Conservation (phyloP, 192 early-diverging fungal genomes). For the Coemansia sp. region DNA sequence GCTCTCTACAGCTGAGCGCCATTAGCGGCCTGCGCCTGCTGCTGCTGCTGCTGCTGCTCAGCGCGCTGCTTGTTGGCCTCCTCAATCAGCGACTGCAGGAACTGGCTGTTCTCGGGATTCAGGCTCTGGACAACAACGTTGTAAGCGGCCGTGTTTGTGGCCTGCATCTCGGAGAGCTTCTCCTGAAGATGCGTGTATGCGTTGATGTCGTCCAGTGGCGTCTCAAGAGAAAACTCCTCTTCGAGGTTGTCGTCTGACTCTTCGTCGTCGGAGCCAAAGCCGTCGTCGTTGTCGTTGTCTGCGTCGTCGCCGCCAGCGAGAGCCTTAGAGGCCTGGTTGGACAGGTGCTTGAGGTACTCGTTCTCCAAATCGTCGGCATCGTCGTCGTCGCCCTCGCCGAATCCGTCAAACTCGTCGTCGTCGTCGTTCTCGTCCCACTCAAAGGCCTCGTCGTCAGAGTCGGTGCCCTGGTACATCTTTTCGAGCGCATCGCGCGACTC, state of each 20-base stretch:
- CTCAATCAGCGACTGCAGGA: slow-evolving; percentile 43
- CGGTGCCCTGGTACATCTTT: slow-evolving; percentile 40
- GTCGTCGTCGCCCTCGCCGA: slow-evolving; percentile 59
- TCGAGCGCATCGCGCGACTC: slow-evolving; percentile 50
- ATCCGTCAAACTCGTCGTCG: slow-evolving; percentile 58
- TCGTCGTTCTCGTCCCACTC: slow-evolving; percentile 49
- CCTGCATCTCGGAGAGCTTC: slow-evolving; percentile 54
- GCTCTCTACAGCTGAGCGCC: slow-evolving; percentile 6
- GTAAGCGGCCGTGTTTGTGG: slow-evolving; percentile 34
- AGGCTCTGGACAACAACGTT: slow-evolving; percentile 31
- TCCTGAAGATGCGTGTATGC: slow-evolving; percentile 70
- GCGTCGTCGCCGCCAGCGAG: slow-evolving; percentile 49
- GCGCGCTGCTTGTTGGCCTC: slow-evolving; percentile 39
- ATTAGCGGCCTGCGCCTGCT: neutral
- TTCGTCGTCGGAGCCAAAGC: slow-evolving; percentile 29
- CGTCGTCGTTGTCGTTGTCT: slow-evolving; percentile 46
- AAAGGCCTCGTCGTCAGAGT: slow-evolving; percentile 33
- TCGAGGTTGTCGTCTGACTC: slow-evolving; percentile 63
- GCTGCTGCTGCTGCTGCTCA: slow-evolving; percentile 10
- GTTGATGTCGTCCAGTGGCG: slow-evolving; percentile 74
- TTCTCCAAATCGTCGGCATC: slow-evolving; percentile 63
- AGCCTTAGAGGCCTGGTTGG: slow-evolving; percentile 51
- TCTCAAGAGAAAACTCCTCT: slow-evolving; percentile 75
- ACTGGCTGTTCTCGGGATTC: slow-evolving; percentile 40
- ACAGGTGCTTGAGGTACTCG: slow-evolving; percentile 62